phyloP scores from a whole-genome alignment of 108 stramenopile species.

The Chaetoceros muelleri region DNA sequence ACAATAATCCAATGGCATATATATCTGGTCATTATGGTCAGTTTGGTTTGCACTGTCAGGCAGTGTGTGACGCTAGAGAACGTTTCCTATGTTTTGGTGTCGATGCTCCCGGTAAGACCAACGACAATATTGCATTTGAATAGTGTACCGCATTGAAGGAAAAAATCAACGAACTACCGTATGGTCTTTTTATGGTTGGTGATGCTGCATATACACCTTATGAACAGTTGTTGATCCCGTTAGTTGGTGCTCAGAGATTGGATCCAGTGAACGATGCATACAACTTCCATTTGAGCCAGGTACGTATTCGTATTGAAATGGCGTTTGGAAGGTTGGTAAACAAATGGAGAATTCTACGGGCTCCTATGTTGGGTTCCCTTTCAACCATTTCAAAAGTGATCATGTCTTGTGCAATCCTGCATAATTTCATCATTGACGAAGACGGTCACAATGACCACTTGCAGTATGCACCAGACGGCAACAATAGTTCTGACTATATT shows the following conservation, averaged over 20 bases:
- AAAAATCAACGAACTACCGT: conserved; percentile 2
- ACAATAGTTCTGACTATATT: not conserved
- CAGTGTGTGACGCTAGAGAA: too few species aligned
- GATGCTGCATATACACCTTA: conserved; percentile 8
- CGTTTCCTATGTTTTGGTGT: too few species aligned
- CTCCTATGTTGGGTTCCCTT: not conserved
- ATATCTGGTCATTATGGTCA: too few species aligned
- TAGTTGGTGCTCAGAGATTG: conserved; percentile 6
- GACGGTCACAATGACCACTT: not conserved
- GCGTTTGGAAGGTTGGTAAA: conserved; percentile 18
- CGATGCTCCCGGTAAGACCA: too few species aligned
- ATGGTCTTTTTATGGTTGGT: conserved; percentile 8
- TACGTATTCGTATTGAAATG: conserved; percentile 30
- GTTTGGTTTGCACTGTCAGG: too few species aligned
- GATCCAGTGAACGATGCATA: conserved; percentile 8
- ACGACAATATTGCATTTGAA: too few species aligned
- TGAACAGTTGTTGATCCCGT: conserved; percentile 14
- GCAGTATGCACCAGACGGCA: conserved; percentile 2
- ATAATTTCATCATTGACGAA: conserved; percentile 23
- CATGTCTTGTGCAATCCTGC: conserved; percentile 2
- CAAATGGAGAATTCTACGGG: conserved; percentile 13
- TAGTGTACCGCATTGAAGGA: too few species aligned
- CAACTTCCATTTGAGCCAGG: conserved; percentile 17
- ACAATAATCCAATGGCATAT: too few species aligned
- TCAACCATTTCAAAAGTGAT: conserved; percentile 1